These are phyloP conservation scores for Poa annua DNA, from an alignment of 176 grass and related monocot species.

Conservation along the genomic window DNA sequence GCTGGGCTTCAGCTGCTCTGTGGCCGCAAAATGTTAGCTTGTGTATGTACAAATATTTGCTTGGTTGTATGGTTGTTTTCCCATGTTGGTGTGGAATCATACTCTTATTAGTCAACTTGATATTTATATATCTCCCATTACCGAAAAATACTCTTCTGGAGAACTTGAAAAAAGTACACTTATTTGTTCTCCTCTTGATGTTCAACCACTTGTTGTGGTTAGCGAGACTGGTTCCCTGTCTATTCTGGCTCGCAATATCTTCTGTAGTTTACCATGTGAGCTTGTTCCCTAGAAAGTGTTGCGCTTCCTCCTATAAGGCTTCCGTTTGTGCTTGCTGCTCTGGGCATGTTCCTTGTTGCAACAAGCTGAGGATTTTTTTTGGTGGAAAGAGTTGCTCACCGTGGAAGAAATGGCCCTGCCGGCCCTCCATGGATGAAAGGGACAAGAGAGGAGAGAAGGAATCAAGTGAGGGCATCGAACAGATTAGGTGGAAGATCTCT, in stretches of 20 bases:
- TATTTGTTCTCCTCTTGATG: not conserved
- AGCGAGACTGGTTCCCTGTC: not conserved
- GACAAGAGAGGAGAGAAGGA: not conserved
- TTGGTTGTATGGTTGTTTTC: not conserved
- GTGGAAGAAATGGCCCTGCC: not conserved
- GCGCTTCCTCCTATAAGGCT: not conserved
- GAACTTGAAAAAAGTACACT: too few species aligned
- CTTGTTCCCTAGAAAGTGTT: not conserved
- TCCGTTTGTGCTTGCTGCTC: not conserved
- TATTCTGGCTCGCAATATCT: not conserved
- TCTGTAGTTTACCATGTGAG: not conserved
- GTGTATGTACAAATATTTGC: conserved; percentile 25
- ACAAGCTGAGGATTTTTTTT: too few species aligned
- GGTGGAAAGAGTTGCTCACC: too few species aligned
- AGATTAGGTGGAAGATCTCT: not conserved
- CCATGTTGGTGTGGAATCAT: not conserved
- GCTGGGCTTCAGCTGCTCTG: conserved; percentile 28
- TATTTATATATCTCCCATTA: too few species aligned
- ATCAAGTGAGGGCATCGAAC: not conserved
- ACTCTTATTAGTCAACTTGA: too few species aligned
- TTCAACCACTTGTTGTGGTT: not conserved
- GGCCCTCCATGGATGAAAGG: not conserved
- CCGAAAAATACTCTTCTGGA: too few species aligned
- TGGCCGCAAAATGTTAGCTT: conserved; percentile 14
- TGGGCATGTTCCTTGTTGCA: not conserved